Conservation (phyloP, 192 early-diverging fungal genomes). For the Coemansia sp. region DNA sequence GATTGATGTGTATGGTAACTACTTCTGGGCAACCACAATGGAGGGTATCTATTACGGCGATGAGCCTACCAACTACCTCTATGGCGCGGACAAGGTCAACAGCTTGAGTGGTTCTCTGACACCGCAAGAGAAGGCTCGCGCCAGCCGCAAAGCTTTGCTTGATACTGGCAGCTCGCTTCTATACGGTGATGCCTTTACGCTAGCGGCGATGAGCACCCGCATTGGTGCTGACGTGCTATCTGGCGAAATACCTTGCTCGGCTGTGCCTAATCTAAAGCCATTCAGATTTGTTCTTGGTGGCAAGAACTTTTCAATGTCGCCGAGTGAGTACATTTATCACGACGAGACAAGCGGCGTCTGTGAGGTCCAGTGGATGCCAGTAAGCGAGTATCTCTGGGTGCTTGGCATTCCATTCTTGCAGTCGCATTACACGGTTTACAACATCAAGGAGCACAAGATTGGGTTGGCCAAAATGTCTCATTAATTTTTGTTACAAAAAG, state of each 20-base stretch:
- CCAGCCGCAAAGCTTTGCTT: conserved; percentile 49
- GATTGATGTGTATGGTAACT: conserved; percentile 52
- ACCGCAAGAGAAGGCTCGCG: conserved; percentile 25
- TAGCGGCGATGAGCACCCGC: conserved; percentile 40
- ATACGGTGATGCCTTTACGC: conserved; percentile 43
- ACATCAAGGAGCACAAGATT: conserved; percentile 41
- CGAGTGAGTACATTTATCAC: conserved; percentile 47
- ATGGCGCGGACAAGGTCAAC: conserved; percentile 43
- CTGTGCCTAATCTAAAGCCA: conserved; percentile 32
- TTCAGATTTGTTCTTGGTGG: conserved; percentile 51
- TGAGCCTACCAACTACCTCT: conserved; percentile 46
- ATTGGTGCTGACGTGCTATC: conserved; percentile 42
- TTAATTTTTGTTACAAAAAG: background rate
- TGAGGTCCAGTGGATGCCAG: conserved; percentile 55
- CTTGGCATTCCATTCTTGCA: conserved; percentile 50
- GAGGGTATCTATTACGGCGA: conserved; percentile 50
- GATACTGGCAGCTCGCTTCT: conserved; percentile 51
- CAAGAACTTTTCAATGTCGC: conserved; percentile 41
- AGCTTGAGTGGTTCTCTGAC: conserved; percentile 12
- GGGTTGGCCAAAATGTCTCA: conserved; percentile 34
- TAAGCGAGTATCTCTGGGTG: conserved; percentile 52
- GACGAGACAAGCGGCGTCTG: conserved; percentile 34
- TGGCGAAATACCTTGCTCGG: conserved; percentile 36
- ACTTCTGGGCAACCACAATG: conserved; percentile 59
- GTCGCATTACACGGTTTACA: conserved; percentile 53